These are phyloP conservation scores for Fusarium austroafricanum DNA, from an alignment of 2,329 filamentous ascomycete genomes.

Conservation along the genomic window DNA sequence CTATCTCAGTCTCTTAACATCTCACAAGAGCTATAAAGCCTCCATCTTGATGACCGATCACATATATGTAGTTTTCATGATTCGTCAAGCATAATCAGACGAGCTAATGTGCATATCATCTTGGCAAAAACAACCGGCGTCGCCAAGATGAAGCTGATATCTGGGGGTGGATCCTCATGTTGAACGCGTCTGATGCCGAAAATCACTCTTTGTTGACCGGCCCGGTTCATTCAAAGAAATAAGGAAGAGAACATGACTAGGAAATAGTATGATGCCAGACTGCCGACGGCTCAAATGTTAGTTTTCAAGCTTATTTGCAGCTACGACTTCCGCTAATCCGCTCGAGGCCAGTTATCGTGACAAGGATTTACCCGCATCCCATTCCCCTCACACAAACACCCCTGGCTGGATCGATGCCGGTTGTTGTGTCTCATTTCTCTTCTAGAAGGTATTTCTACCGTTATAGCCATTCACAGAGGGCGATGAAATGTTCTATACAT, in stretches of 20 bases:
- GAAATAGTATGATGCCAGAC: slow-evolving; percentile 7
- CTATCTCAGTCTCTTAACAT: neutral
- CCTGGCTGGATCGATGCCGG: slow-evolving; percentile 16
- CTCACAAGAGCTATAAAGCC: neutral
- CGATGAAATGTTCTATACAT: slow-evolving; percentile 12
- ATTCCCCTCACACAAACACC: slow-evolving; percentile 9
- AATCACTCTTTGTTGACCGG: slow-evolving; percentile 26
- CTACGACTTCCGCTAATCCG: neutral
- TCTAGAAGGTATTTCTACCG: slow-evolving; percentile 26
- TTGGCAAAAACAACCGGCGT: slow-evolving; percentile 7
- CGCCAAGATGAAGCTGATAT: slow-evolving; percentile 31
- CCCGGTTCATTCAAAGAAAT: slow-evolving; percentile 33
- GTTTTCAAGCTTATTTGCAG: slow-evolving; percentile 32
- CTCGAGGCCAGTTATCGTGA: slow-evolving; percentile 8
- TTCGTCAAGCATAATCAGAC: neutral
- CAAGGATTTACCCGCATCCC: slow-evolving; percentile 17
- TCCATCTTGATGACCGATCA: neutral
- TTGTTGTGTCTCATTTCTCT: slow-evolving; percentile 6
- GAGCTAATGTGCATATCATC: slow-evolving; percentile 7
- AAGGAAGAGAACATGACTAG: slow-evolving; percentile 18
- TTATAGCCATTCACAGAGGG: slow-evolving; percentile 14
- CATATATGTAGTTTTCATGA: neutral
- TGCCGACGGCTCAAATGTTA: slow-evolving; percentile 11
- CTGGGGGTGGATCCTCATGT: slow-evolving; percentile 22
- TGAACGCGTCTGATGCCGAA: slow-evolving; percentile 6